Evolutionary conservation across 2,329 filamentous ascomycete species (phyloP), one percentile per base, ranked within the genome.

Genomic region (Endoconidiophora laricicola): DNA sequence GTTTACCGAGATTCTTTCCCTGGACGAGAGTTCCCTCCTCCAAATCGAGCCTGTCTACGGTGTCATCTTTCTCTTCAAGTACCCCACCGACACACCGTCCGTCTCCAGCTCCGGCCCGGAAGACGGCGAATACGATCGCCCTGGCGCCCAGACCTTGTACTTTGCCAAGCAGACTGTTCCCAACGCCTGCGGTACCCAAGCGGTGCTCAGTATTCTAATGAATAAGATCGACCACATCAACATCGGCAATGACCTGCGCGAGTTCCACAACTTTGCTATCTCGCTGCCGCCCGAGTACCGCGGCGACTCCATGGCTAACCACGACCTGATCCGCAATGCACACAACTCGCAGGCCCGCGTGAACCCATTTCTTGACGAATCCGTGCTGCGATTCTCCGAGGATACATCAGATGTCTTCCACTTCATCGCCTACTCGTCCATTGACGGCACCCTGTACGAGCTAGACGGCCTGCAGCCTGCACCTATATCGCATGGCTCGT

Each of bases 41-140:
- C 69, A 79, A 56, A 74, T 87, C 33, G 79, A 82, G 58, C 83
- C 85, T 16, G 73, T 94, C 48, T 93, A 94, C 68, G 91, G 91
- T 60, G 86, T 98, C 57, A 95, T 98, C 61, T 98, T 98, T 67
- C 85, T 98, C 64, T 98, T 98, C 79, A 96, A 95, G 69, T 98
- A 85, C 67, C 85, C 78, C 46, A 87, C 79, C 54, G 79, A 83
- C 61, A 75, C 65, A 54, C 75, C 70, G 58, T 81, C 71, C 68
- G 77, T 69, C 37, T 65, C 65, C 54, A 67, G 73, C 40, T 72
- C 77, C 51, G 74, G 74, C 42, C 87, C 88, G 0, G 75, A 79
- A 56, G 88, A 96, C 63, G 91, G 91, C 54, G 71, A 69, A 33
- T 94, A 86, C 64, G 87, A 95, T 67, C 70, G 78, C 57, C 72